Conservation (phyloP, 495 filamentous ascomycete genomes). For the Penicillium daleae region DNA sequence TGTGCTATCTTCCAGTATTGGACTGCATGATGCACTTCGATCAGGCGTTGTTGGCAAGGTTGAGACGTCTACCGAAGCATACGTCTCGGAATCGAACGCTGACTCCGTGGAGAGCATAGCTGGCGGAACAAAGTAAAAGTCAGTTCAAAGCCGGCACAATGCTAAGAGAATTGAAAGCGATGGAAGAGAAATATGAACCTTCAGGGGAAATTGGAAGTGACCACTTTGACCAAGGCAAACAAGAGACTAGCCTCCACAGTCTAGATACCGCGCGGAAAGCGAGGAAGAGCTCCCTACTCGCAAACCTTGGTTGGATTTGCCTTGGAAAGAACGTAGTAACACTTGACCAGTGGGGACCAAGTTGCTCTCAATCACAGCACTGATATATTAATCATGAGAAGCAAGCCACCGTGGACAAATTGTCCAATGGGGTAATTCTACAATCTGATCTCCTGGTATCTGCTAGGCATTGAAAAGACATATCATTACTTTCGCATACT, state of each 20-base stretch:
- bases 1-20: conserved; percentile 8
- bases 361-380: not conserved
- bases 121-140: not conserved
- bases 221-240: not conserved
- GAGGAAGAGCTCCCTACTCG: not conserved
- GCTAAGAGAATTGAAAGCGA: not conserved
- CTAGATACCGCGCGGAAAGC: not conserved
- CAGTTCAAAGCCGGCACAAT: not conserved
- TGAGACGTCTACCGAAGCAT: conserved; percentile 8
- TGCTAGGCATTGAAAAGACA: not conserved
- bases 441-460: not conserved
- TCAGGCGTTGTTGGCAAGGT: conserved; percentile 17
- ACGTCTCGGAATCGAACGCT: conserved; percentile 9
- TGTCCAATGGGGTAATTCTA: not conserved
- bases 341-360: not conserved
- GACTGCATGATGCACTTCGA: conserved; percentile 17
- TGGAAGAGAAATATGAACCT: not conserved
- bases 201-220: not conserved
- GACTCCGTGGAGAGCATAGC: conserved; percentile 4
- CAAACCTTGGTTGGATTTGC: not conserved
- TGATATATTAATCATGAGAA: not conserved
- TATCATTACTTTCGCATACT: not conserved
- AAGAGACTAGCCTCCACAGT: not conserved
- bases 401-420: not conserved
- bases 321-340: not conserved